Evolutionary conservation across 2,329 filamentous ascomycete species (phyloP).

Genomic region (Ascochyta pisi): DNA sequence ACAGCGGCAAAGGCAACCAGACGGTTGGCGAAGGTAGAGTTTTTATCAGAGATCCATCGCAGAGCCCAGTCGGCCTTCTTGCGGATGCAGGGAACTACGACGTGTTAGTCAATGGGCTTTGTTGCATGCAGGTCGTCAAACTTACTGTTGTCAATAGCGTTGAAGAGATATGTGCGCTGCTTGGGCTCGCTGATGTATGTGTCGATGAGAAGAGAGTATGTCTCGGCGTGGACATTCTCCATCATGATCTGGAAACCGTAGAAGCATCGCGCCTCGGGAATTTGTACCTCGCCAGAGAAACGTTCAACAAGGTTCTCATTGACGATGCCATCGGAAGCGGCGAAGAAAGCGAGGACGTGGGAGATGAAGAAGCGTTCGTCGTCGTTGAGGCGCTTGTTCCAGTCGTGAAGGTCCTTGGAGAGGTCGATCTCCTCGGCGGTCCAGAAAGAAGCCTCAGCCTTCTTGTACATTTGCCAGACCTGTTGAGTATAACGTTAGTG

Average conservation of each 20-base stretch:
- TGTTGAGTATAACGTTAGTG: conserved; percentile 54
- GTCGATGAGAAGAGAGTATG: conserved; percentile 98
- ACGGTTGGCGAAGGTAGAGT: conserved; percentile 93
- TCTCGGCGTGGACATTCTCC: conserved; percentile 99
- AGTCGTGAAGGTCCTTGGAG: conserved; percentile 98
- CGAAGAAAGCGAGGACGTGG: conserved; percentile 98
- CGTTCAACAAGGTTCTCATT: conserved; percentile 99
- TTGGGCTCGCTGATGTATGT: conserved; percentile 98
- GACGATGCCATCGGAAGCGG: conserved; percentile 97
- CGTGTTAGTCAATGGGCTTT: conserved; percentile 31
- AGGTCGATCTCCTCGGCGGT: conserved; percentile 99
- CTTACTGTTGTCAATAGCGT: conserved; percentile 96
- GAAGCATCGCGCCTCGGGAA: conserved; percentile 98
- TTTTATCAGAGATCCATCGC: conserved; percentile 89
- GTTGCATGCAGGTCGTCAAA: conserved; percentile 15
- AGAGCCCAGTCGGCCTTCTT: conserved; percentile 99
- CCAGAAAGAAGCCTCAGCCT: conserved; percentile 99
- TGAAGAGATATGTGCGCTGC: conserved; percentile 94
- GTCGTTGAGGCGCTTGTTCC: conserved; percentile 96
- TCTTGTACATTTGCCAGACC: conserved; percentile 99
- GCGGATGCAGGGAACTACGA: conserved; percentile 86
- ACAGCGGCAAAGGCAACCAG: conserved; percentile 97
- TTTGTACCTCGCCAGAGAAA: conserved; percentile 95
- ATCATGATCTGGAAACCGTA: conserved; percentile 99
- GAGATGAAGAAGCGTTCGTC: conserved; percentile 99